Evolutionary conservation across 495 filamentous ascomycete species (phyloP), one percentile per base, ranked within the genome.

Genomic region (Viridothelium virens): DNA sequence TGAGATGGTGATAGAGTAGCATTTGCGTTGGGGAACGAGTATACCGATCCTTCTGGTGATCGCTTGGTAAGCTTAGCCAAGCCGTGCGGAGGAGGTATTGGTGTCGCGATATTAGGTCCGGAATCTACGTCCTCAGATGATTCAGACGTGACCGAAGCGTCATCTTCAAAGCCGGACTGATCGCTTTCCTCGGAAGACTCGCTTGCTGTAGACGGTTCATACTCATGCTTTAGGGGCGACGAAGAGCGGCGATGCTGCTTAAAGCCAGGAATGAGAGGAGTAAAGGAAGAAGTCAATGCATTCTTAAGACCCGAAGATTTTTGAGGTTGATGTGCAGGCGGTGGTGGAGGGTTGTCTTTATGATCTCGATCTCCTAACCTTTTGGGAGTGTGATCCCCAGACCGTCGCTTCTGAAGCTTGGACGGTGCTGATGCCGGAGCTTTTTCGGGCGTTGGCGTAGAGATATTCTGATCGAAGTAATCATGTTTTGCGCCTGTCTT

Each of bases 141-240:
- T n/a, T 79, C 77, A 7, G 75, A 76, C 9, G 74, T 75, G 6
- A 70, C 38, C 2, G 72, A 74, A 5, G 70, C 67, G 31, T 72
- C 70, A 11, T 74, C 71, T 10, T 74, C 72, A 25, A 65, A 38
- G 33, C 69, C 59, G 10, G 69, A 75, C 12, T 74, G 67, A 11
- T 76, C 76, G 46, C 76, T 80, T 46, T 79, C 80, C 11, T 76
- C 77, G 12, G 79, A 78, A 36, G 79, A 82, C 59, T 79, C 65
- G 72, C 89, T 89, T 63, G 85, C 85, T 48, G 91, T 92, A 1
- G 94, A 97, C 2, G 95, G 95, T 69, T 91, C 89, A 71, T 96
- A 99, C 78, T 99, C 92, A 71, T 97, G 94, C 77, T 99, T 99
- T 66, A 99, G 81, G 9, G 95, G 95, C 9, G 95, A 97, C 3